Evolutionary conservation across 169 alveolate species (phyloP).

Genomic region (Plasmodium sp.): DNA sequence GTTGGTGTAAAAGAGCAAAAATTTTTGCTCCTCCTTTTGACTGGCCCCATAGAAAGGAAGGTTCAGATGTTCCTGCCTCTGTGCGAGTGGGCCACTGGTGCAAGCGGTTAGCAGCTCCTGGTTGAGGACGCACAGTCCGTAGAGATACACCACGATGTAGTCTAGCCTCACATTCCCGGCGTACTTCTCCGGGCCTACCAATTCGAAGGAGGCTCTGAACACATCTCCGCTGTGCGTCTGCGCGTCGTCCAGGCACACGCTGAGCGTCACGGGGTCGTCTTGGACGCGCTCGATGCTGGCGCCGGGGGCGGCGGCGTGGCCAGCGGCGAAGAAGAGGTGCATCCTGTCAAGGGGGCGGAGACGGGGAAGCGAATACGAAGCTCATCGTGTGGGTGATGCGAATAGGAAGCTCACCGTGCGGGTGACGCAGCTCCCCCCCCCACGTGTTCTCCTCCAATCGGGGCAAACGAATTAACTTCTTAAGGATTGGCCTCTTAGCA

Average conservation of each 20-base stretch:
- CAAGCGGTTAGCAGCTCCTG: neutral
- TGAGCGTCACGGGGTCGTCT: slow-evolving; percentile 3
- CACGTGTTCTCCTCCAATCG: neutral
- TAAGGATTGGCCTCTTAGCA: neutral
- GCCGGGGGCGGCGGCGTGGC: neutral
- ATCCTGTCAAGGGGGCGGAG: neutral
- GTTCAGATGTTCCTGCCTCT: slow-evolving; percentile 14
- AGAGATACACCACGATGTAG: slow-evolving; percentile 26
- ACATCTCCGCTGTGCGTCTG: slow-evolving; percentile 35
- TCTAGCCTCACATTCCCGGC: slow-evolving; percentile 18
- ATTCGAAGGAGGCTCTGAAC: slow-evolving; percentile 16
- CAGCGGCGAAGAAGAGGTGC: slow-evolving; percentile 21
- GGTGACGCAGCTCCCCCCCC: neutral
- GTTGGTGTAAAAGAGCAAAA: slow-evolving; percentile 34
- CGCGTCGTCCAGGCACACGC: slow-evolving; percentile 20
- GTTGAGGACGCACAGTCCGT: slow-evolving; percentile 35
- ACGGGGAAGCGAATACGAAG: neutral
- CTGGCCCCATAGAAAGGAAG: slow-evolving; percentile 17
- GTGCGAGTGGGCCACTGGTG: neutral
- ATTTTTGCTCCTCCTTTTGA: neutral
- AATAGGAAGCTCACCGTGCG: neutral
- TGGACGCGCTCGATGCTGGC: neutral
- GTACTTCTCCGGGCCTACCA: slow-evolving; percentile 16
- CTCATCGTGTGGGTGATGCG: neutral
- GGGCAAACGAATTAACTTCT: neutral